phyloP scores from a whole-genome alignment of 2,329 filamentous ascomycete species.

The Beauveria australis region DNA sequence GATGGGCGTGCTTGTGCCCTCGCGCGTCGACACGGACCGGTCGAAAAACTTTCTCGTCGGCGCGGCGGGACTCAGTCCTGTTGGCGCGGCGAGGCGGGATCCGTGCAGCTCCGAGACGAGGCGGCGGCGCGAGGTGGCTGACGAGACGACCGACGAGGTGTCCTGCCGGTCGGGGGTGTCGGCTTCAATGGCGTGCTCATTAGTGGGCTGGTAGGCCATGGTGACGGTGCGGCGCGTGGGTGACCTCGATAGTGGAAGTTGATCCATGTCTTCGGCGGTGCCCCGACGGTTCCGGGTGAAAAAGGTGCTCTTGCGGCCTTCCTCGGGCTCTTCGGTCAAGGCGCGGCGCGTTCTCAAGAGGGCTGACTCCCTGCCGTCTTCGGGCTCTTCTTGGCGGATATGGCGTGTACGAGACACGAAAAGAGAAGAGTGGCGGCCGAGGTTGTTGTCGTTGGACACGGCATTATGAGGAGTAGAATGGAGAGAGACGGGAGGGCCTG shows the following conservation, averaged over 20 bases:
- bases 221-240: conserved; percentile 53
- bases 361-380: conserved; percentile 30
- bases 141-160: conserved; percentile 29
- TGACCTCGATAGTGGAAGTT: conserved; percentile 38
- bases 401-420: conserved; percentile 34
- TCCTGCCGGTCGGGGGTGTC: conserved; percentile 23
- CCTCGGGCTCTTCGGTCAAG: conserved; percentile 41
- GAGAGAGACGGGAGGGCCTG: conserved; percentile 39
- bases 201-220: conserved; percentile 25
- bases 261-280: conserved; percentile 40
- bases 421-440: conserved; percentile 45
- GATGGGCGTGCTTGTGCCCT: conserved; percentile 11
- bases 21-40: conserved; percentile 7
- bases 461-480: conserved; percentile 29
- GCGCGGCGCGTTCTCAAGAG: conserved; percentile 34
- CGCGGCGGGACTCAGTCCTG: background rate
- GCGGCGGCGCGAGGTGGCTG: conserved; percentile 45
- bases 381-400: conserved; percentile 37
- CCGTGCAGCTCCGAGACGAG: conserved; percentile 38
- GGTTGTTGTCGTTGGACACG: conserved; percentile 26
- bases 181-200: conserved; percentile 22
- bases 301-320: conserved; percentile 34
- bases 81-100: conserved; percentile 35
- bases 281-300: conserved; percentile 38
- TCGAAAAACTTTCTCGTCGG: conserved; percentile 8